Conservation (phyloP, 1,284 basidiomycete genomes). For the Boletus calvinii region DNA sequence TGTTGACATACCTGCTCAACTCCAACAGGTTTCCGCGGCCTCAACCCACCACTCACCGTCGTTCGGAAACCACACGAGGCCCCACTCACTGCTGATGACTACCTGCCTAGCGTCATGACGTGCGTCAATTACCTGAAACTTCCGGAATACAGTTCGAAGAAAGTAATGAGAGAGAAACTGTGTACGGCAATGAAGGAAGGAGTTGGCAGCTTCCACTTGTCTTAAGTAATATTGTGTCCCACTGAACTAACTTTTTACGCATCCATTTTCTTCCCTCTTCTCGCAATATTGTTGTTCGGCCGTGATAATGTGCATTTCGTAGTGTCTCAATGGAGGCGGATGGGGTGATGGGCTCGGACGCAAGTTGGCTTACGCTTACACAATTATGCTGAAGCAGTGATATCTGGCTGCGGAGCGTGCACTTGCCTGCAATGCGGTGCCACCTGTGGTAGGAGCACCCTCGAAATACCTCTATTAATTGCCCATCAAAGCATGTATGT, state of each 20-base stretch:
- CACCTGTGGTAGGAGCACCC: not conserved
- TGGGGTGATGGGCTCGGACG: no score
- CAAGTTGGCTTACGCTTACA: slow-evolving; percentile 9
- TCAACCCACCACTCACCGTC: slow-evolving; percentile 94
- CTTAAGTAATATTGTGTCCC: slow-evolving; percentile 44
- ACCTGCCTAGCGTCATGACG: slow-evolving; percentile 97
- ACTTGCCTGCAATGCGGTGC: slow-evolving; percentile 4
- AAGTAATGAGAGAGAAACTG: slow-evolving; percentile 79
- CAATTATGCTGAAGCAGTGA: not conserved
- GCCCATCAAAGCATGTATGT: slow-evolving; percentile 30
- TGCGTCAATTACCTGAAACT: slow-evolving; percentile 97
- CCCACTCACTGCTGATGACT: slow-evolving; percentile 88
- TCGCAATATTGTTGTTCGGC: slow-evolving; percentile 18
- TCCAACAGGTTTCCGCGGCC: slow-evolving; percentile 81
- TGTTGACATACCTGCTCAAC: slow-evolving; percentile 3
- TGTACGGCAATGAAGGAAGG: slow-evolving; percentile 85
- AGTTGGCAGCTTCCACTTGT: slow-evolving; percentile 93
- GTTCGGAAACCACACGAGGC: slow-evolving; percentile 96
- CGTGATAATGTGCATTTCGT: slow-evolving; percentile 12
- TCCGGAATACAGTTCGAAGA: slow-evolving; percentile 88
- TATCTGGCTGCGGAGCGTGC: slow-evolving; percentile 27
- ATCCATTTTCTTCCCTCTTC: slow-evolving; percentile 11
- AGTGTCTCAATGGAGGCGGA: not conserved
- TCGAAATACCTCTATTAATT: slow-evolving; percentile 4
- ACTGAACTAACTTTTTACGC: slow-evolving; percentile 29